Evolutionary conservation across 2,329 filamentous ascomycete species (phyloP).

Genomic region (Aspergillus alliaceus): DNA sequence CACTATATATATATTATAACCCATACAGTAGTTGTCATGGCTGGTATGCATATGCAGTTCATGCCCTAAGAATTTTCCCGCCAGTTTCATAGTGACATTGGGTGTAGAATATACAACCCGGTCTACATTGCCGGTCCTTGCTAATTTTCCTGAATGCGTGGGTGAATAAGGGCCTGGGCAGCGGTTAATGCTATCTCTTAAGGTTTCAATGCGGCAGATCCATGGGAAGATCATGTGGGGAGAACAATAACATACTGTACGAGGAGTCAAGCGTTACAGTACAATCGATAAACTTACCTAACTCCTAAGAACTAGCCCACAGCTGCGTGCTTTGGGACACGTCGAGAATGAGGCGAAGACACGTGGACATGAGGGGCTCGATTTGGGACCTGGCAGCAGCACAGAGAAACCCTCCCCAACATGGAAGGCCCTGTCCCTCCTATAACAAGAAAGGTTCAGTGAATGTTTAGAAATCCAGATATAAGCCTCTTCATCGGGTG

Average conservation of each 20-base stretch:
- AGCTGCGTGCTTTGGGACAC: constrained; percentile 11
- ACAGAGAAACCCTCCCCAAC: background rate
- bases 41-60: too few relatives aligned
- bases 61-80: too few relatives aligned
- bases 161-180: too few relatives aligned
- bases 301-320: background rate
- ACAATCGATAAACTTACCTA: background rate
- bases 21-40: background rate
- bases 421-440: background rate
- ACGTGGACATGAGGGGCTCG: constrained; percentile 16
- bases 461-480: too few relatives aligned
- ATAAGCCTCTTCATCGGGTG: too few relatives aligned
- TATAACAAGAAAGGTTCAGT: too few relatives aligned
- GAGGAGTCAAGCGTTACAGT: background rate
- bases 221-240: constrained; percentile 4
- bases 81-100: background rate
- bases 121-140: background rate
- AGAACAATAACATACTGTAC: background rate
- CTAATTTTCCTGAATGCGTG: too few relatives aligned
- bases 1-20: background rate
- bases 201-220: background rate
- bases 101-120: background rate
- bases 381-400: background rate
- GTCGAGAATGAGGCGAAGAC: constrained; percentile 10
- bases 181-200: background rate